Evolutionary conservation across 305 asterid genomes (phyloP).

Genomic region (Striga hermonthica): DNA sequence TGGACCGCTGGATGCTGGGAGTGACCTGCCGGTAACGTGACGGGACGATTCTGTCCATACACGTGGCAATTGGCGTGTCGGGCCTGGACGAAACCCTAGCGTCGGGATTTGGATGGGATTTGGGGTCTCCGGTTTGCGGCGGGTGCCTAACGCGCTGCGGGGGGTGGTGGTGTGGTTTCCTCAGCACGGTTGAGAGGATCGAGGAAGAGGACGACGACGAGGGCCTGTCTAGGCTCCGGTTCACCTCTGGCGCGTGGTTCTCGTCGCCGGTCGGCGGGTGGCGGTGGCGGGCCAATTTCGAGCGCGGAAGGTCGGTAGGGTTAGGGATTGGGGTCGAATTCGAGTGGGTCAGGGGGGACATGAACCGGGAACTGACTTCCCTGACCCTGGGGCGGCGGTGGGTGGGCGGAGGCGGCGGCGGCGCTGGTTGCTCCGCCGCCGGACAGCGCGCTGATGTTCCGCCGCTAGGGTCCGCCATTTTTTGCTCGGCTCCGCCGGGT

Average conservation of each 20-base stretch:
- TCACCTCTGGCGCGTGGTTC: conserved; percentile 34
- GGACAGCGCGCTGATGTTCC: conserved; percentile 20
- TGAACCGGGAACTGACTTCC: conserved; percentile 69
- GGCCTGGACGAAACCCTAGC: conserved; percentile 41
- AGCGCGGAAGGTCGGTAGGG: conserved; percentile 33
- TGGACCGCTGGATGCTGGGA: conserved; percentile 34
- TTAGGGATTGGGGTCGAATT: conserved; percentile 36
- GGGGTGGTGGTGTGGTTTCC: conserved; percentile 29
- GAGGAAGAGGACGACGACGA: conserved; percentile 12
- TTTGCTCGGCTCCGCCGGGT: conserved; percentile 15
- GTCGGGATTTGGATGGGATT: conserved; percentile 18
- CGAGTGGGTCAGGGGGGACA: conserved; percentile 49
- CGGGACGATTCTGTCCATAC: conserved; percentile 48
- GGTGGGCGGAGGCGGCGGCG: conserved; percentile 37
- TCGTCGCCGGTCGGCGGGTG: conserved; percentile 33
- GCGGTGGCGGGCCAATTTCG: conserved; percentile 46
- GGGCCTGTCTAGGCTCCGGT: conserved; percentile 36
- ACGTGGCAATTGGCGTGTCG: conserved; percentile 50
- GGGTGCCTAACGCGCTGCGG: conserved; percentile 34
- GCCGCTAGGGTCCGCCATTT: conserved; percentile 32
- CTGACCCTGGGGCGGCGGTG: conserved; percentile 54
- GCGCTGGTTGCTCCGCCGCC: conserved; percentile 30
- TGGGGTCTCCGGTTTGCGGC: conserved; percentile 34
- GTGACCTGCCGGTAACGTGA: conserved; percentile 51
- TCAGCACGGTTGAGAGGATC: conserved; percentile 30